Evolutionary conservation across 257 asterid species (phyloP).

Genomic region (Primulina eburnea): DNA sequence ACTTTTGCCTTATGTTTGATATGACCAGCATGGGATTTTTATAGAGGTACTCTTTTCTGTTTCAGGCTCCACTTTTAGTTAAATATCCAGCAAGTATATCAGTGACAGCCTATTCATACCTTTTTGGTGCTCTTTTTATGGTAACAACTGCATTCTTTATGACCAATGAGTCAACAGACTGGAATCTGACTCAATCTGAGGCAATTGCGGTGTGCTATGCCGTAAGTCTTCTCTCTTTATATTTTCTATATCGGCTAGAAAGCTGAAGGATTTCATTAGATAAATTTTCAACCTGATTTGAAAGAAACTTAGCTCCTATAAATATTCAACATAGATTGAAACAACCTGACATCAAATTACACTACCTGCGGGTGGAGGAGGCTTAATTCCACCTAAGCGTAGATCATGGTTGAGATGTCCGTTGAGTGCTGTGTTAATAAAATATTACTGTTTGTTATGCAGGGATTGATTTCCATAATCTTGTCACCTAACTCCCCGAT

Average conservation of each 20-base stretch:
- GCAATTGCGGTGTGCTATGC: conserved; percentile 71
- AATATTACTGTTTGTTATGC: no score
- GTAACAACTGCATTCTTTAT: conserved; percentile 48
- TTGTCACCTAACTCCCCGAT: not conserved
- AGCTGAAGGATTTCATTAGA: not conserved
- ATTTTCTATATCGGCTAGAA: not conserved
- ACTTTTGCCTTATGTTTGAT: not conserved
- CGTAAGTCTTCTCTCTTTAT: conserved; percentile 49
- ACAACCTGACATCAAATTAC: not conserved
- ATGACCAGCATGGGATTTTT: conserved; percentile 21
- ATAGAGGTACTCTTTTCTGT: conserved; percentile 24
- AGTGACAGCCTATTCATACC: conserved; percentile 48
- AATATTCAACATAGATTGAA: not conserved
- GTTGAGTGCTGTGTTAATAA: no score
- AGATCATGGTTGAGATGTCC: not conserved
- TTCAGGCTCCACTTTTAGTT: conserved; percentile 82
- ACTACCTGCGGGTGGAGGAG: not conserved
- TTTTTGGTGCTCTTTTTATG: conserved; percentile 49
- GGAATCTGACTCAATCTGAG: conserved; percentile 46
- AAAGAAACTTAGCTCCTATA: not conserved
- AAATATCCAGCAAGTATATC: conserved; percentile 82
- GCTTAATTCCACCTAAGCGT: conserved; percentile 1
- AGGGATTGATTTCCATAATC: not conserved
- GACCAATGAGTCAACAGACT: conserved; percentile 33
- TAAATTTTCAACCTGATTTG: not conserved